A percentile compares a stretch with the other conserved stretches of the same genome.
Conservation (phyloP, 2,329 filamentous ascomycete genomes). For the Sporothrix pseudoabietina region DNA sequence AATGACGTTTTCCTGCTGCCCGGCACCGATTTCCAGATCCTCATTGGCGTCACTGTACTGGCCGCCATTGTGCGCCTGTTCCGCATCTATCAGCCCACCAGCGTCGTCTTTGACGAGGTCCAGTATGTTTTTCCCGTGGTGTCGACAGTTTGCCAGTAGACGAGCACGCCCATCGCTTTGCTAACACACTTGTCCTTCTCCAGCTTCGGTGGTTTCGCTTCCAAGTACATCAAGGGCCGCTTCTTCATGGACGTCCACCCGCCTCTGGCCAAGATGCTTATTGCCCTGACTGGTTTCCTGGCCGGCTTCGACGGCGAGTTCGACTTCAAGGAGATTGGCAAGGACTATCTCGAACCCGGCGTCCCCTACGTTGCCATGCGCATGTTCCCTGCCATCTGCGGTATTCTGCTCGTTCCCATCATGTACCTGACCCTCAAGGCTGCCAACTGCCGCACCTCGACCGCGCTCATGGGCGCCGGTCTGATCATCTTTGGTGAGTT, state of each 20-base stretch:
- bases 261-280: constrained; percentile 92
- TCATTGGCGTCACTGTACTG: constrained; percentile 71
- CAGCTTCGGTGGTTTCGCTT: constrained; percentile 96
- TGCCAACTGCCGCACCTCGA: constrained; percentile 82
- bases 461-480: constrained; percentile 77
- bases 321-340: constrained; percentile 99
- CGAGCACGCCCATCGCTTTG: constrained; percentile 11
- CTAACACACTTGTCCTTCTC: constrained; percentile 11
- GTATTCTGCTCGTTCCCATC: constrained; percentile 82
- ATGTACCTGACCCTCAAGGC: constrained; percentile 96
- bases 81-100: constrained; percentile 92
- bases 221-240: constrained; percentile 97
- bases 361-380: constrained; percentile 99
- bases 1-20: constrained; percentile 91
- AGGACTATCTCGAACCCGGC: constrained; percentile 92
- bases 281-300: constrained; percentile 91
- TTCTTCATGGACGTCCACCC: constrained; percentile 99
- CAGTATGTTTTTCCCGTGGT: constrained; percentile 67
- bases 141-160: constrained; percentile 28
- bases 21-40: constrained; percentile 76
- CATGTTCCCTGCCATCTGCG: constrained; percentile 84
- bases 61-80: constrained; percentile 83
- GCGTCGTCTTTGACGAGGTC: constrained; percentile 98
- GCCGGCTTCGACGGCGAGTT: constrained; percentile 95
- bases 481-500: constrained; percentile 86